A percentile compares a stretch with the other conserved stretches of the same genome.
phyloP scores from a whole-genome alignment of 305 asterid species.

The Fraxinus angustifolia region DNA sequence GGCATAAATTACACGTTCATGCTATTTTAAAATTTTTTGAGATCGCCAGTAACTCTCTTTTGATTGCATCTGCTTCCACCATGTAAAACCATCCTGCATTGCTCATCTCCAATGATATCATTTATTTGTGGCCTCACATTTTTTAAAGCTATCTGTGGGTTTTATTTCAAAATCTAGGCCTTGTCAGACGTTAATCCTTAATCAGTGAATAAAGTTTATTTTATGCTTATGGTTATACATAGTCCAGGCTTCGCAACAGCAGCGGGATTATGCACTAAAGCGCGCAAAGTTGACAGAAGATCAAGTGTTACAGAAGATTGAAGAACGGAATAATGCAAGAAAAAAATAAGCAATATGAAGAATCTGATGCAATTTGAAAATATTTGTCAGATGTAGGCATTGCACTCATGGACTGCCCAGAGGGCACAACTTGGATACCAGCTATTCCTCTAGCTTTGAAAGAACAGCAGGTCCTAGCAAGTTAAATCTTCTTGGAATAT shows the following conservation, averaged over 20 bases:
- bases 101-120: background rate
- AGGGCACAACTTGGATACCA: constrained; percentile 95
- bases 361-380: constrained; percentile 67
- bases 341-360: constrained; percentile 69
- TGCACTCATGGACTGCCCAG: constrained; percentile 87
- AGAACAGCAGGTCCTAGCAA: constrained; percentile 40
- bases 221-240: constrained; percentile 6
- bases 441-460: constrained; percentile 78
- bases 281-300: constrained; percentile 74
- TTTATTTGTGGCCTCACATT: background rate
- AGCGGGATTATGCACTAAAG: constrained; percentile 64
- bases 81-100: background rate
- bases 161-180: background rate
- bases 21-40: background rate
- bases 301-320: constrained; percentile 57
- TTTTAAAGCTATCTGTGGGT: background rate
- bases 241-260: constrained; percentile 62
- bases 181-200: background rate
- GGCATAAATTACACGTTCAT: background rate
- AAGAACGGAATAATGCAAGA: constrained; percentile 63
- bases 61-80: background rate
- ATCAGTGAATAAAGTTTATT: background rate
- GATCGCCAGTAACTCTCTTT: background rate
- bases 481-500: constrained; percentile 22
- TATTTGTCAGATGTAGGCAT: constrained; percentile 75